Evolutionary conservation across 164 flowering plant species (phyloP).

Genomic region (Aristolochia contorta): DNA sequence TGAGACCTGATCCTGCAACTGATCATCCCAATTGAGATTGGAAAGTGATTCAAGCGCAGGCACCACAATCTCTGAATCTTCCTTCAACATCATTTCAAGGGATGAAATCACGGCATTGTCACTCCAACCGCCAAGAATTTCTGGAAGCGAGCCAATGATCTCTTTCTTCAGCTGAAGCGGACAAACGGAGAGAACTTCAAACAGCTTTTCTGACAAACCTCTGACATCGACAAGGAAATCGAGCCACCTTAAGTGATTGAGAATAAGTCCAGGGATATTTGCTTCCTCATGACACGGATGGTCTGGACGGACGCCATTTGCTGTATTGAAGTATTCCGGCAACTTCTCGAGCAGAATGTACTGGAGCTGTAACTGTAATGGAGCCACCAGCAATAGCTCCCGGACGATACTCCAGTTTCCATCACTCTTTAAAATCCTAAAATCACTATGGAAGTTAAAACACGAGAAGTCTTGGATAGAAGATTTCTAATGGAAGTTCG

Average conservation of each 20-base stretch:
- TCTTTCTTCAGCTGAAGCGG: constrained; percentile 68
- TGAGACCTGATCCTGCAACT: constrained; percentile 59
- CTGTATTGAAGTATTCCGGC: constrained; percentile 47
- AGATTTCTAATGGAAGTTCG: neutral
- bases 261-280: constrained; percentile 62
- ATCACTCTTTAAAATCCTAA: constrained; percentile 9
- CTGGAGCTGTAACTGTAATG: constrained; percentile 58
- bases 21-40: constrained; percentile 56
- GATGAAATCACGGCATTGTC: constrained; percentile 38
- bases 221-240: constrained; percentile 66
- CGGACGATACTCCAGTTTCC: constrained; percentile 43
- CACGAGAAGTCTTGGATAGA: neutral
- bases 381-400: constrained; percentile 48
- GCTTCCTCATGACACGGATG: constrained; percentile 23
- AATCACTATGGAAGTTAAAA: constrained; percentile 26
- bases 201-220: constrained; percentile 47
- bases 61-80: constrained; percentile 62
- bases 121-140: constrained; percentile 62
- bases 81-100: constrained; percentile 57
- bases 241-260: constrained; percentile 75
- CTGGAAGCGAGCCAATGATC: constrained; percentile 82
- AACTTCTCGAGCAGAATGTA: constrained; percentile 63
- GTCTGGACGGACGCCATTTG: constrained; percentile 5
- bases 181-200: constrained; percentile 64
- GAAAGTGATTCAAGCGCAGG: constrained; percentile 74